Base-by-base conservation (phyloP, 2,329 filamentous ascomycete genomes). In the Fonsecaea multimorphosa region DNA sequence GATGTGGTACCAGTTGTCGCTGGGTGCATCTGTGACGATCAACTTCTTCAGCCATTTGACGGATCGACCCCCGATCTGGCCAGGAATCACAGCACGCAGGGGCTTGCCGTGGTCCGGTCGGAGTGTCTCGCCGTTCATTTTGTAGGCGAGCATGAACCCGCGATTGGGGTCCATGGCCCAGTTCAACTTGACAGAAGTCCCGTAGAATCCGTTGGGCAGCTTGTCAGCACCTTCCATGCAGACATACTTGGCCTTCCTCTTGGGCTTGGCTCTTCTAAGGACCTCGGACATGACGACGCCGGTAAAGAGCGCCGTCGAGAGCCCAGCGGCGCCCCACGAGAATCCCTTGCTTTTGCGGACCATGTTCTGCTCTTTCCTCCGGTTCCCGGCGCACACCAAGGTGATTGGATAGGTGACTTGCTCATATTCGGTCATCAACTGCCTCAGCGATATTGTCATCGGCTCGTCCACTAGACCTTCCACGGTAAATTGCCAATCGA, bases 1-100 rank as follows among this genome's bases (percentile, higher is more conserved):
- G 68, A 96, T 92, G 77, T 97, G 93, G 73, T 97, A 97, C 92
- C 92, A 96, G 74, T 96, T 97, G 68, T 94, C 89, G 74, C 92
- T 96, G 0, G 93, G 92, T 27, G 84, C 82, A 9, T 88, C 85
- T 0, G 92, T 94, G 58, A 97, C 77, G 51, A 93, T 90, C 66
- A 97, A 85, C 70, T 84, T 89, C 80, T 89, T 94, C 65, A 97
- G 76, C 93, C 93, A 97, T 78, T 97, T 97, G 34, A 97, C 93
- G 76, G 92, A 96, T 68, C 93, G 85, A 0, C 93, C 93, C 36
- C 93, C 93, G 68, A 97, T 97, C 76, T 96, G 92, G 0, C 93
- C 93, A 0, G 93, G 93, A 3, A 97, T 91, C 7, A 97, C 88
- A 6, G 89, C 88, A 67, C 93, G 85, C 49, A 97, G 78, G 0